These are phyloP conservation scores for Fusarium setosum DNA, from an alignment of 2,329 filamentous ascomycete genomes.

Conservation along the genomic window DNA sequence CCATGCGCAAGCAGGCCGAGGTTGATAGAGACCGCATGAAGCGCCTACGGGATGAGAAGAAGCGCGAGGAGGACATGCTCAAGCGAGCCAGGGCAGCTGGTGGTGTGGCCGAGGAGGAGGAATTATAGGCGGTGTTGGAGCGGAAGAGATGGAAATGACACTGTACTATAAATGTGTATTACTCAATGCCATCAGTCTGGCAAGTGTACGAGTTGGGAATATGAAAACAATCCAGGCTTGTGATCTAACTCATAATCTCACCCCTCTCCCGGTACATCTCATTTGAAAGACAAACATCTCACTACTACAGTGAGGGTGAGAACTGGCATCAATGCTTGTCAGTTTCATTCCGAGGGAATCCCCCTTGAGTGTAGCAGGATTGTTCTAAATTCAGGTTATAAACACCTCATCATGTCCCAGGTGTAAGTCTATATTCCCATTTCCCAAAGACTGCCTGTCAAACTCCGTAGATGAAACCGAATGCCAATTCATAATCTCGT, in stretches of 20 bases:
- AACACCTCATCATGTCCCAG: not conserved
- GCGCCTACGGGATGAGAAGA: slow-evolving; percentile 66
- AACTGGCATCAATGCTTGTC: not conserved
- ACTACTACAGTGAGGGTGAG: too few relatives aligned
- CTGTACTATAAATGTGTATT: slow-evolving; percentile 48
- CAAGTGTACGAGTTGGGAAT: slow-evolving; percentile 43
- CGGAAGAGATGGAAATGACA: slow-evolving; percentile 13
- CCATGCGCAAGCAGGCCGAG: slow-evolving; percentile 61
- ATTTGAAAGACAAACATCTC: too few relatives aligned
- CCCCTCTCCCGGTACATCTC: too few relatives aligned
- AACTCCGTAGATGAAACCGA: slow-evolving; percentile 33
- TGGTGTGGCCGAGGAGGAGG: slow-evolving; percentile 50
- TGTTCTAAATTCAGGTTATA: slow-evolving; percentile 5
- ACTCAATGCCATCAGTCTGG: slow-evolving; percentile 37
- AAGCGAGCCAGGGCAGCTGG: slow-evolving; percentile 54
- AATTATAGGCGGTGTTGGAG: slow-evolving; percentile 28
- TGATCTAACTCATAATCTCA: not conserved
- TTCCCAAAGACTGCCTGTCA: slow-evolving; percentile 4
- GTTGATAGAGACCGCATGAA: slow-evolving; percentile 65
- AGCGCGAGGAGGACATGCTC: slow-evolving; percentile 68
- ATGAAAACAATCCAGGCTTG: slow-evolving; percentile 28
- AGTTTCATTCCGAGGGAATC: not conserved
- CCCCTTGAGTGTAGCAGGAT: not conserved
- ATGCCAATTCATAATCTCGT: slow-evolving; percentile 34
- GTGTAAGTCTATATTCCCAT: slow-evolving; percentile 24